Evolutionary conservation across 169 alveolate genomes (phyloP).

Genomic region (Theileria luwenshuni): DNA sequence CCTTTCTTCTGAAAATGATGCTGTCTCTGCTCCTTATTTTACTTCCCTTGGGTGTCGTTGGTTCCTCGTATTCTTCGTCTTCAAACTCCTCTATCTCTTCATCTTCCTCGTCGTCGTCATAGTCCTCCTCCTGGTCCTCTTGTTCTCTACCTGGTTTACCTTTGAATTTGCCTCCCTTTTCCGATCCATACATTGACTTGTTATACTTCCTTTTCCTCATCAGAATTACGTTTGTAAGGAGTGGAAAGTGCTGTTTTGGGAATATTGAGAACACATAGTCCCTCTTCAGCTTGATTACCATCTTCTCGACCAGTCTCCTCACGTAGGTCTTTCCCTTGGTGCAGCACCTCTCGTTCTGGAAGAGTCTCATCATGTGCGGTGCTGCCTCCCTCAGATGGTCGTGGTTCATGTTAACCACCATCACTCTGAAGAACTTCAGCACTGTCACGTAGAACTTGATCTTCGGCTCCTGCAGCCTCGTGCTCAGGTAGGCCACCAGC

Average conservation of each 20-base stretch:
- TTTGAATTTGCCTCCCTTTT: slow-evolving; percentile 23
- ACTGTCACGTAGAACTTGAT: slow-evolving; percentile 40
- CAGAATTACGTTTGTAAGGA: slow-evolving; percentile 37
- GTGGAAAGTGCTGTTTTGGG: slow-evolving; percentile 64
- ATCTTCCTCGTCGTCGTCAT: background rate
- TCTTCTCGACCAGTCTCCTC: slow-evolving; percentile 55
- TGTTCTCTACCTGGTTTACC: slow-evolving; percentile 22
- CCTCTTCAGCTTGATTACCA: slow-evolving; percentile 41
- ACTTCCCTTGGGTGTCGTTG: background rate
- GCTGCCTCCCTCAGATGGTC: slow-evolving; percentile 50
- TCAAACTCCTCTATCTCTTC: background rate
- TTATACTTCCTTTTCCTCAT: slow-evolving; percentile 27
- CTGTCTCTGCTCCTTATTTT: background rate
- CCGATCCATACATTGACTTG: background rate
- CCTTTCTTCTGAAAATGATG: slow-evolving; percentile 32
- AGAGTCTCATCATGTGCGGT: slow-evolving; percentile 52
- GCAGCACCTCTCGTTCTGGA: slow-evolving; percentile 55
- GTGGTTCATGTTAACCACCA: slow-evolving; percentile 44
- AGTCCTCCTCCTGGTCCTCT: slow-evolving; percentile 49
- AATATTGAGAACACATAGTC: slow-evolving; percentile 47
- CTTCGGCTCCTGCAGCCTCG: slow-evolving; percentile 23
- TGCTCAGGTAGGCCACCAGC: slow-evolving; percentile 38
- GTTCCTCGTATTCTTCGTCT: background rate
- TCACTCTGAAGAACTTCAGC: slow-evolving; percentile 55
- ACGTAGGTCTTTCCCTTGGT: slow-evolving; percentile 50